A percentile compares a stretch with the other conserved stretches of the same genome.
Evolutionary conservation across 768 basidiomycete genomes (phyloP).

Genomic region (Sarcodon aspratus): DNA sequence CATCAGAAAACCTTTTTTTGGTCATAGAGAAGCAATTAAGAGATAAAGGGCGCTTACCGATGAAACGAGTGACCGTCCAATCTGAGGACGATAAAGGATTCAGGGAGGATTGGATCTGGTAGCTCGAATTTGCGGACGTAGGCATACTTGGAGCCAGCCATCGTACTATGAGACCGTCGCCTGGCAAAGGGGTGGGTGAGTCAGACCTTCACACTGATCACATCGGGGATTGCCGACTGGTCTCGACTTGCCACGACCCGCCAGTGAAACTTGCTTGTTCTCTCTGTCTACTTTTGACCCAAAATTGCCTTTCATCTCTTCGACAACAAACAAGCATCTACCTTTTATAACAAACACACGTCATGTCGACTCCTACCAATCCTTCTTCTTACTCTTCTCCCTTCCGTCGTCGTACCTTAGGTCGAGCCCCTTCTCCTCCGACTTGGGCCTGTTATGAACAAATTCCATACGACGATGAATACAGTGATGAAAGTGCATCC

Average conservation of each 20-base stretch:
- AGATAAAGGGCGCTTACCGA: constrained; percentile 35
- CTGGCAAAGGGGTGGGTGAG: background rate
- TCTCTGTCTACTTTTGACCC: no score
- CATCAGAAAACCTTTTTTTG: constrained; percentile 66
- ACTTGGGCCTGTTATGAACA: constrained; percentile 90
- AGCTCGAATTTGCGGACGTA: constrained; percentile 89
- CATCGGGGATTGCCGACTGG: background rate
- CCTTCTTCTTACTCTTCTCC: constrained; percentile 24
- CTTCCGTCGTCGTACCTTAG: constrained; percentile 61
- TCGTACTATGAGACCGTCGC: constrained; percentile 18
- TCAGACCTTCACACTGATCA: background rate
- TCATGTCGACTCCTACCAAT: constrained; percentile 10
- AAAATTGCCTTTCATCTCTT: no score
- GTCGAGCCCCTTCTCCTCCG: constrained; percentile 73
- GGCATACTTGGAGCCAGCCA: constrained; percentile 90
- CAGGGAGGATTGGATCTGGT: constrained; percentile 75
- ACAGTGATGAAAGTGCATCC: constrained; percentile 35
- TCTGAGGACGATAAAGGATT: constrained; percentile 75
- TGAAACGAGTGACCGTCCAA: constrained; percentile 94
- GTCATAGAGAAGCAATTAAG: background rate
- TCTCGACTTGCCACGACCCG: background rate
- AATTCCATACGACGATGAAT: constrained; percentile 61
- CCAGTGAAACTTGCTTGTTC: background rate
- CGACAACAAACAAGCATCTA: background rate
- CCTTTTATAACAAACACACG: constrained; percentile 4